Evolutionary conservation across 208 protist species (phyloP).

Genomic region (Trypanosomatidae sp.): DNA sequence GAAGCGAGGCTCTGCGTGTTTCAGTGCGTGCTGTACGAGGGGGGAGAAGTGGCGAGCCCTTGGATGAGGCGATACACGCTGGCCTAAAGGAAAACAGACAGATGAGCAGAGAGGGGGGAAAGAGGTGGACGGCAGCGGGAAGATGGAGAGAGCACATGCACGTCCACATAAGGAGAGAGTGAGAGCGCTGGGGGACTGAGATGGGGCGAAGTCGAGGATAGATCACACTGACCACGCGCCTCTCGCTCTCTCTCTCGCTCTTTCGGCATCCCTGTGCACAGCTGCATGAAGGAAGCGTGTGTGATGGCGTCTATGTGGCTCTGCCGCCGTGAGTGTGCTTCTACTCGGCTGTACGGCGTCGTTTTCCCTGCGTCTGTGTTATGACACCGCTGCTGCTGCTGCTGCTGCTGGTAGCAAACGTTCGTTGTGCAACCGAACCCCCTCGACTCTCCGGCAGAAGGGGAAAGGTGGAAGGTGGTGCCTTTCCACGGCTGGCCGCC

Average conservation of each 20-base stretch:
- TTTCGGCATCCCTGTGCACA: not conserved
- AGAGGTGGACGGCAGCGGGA: no score
- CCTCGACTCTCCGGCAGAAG: no score
- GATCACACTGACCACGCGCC: not conserved
- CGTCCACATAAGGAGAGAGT: not conserved
- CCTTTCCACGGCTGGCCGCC: not conserved
- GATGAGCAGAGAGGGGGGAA: not conserved
- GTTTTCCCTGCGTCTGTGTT: not conserved
- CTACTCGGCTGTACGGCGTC: not conserved
- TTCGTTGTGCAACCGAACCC: not conserved
- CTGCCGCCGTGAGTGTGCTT: not conserved
- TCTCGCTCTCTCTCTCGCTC: not conserved
- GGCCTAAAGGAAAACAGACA: not conserved
- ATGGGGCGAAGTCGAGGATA: not conserved
- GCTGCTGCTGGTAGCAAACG: not conserved
- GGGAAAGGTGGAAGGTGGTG: not conserved
- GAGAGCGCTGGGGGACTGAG: not conserved
- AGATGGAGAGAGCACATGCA: not conserved
- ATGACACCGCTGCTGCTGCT: not conserved
- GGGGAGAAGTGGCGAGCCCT: not conserved
- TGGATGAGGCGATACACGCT: not conserved
- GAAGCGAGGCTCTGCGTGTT: not conserved
- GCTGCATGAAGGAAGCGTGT: not conserved
- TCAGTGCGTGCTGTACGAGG: not conserved
- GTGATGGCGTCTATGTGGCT: not conserved